Conservation (phyloP, 495 filamentous ascomycete genomes). For the Talaromyces nanjingensis region DNA sequence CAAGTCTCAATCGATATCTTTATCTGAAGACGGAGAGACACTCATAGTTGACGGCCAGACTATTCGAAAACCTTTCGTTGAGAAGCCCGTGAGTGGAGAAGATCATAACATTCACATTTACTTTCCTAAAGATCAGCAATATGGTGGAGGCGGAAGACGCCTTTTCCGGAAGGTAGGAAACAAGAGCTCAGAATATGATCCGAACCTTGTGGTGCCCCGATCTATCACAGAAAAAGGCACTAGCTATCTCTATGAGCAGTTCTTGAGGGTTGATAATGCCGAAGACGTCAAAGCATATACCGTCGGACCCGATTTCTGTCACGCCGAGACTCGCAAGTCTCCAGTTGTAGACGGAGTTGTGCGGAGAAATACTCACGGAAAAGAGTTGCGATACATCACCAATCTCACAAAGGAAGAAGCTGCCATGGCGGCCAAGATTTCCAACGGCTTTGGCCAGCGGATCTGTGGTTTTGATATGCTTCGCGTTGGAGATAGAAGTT, state of each 20-base stretch:
- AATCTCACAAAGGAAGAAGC: constrained; percentile 74
- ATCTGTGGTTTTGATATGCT: constrained; percentile 97
- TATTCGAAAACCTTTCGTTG: constrained; percentile 91
- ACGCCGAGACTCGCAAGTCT: constrained; percentile 94
- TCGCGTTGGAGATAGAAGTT: constrained; percentile 79
- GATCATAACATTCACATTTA: constrained; percentile 99
- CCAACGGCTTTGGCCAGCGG: constrained; percentile 84
- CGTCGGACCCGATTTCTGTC: constrained; percentile 87
- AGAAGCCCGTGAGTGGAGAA: constrained; percentile 97
- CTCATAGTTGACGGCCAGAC: constrained; percentile 76
- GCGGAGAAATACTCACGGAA: constrained; percentile 90
- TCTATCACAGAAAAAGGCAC: constrained; percentile 68
- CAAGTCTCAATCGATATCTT: constrained; percentile 58
- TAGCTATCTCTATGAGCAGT: constrained; percentile 95
- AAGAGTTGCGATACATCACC: constrained; percentile 94
- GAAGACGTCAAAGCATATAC: constrained; percentile 99
- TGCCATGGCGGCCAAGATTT: constrained; percentile 80
- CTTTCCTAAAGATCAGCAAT: constrained; percentile 66
- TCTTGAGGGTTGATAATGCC: constrained; percentile 89
- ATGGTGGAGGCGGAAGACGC: constrained; percentile 79
- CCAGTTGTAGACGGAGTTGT: constrained; percentile 96
- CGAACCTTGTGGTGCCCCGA: constrained; percentile 63
- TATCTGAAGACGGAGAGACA: constrained; percentile 81
- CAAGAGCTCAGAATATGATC: constrained; percentile 92
- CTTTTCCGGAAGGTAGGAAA: constrained; percentile 97